These are phyloP conservation scores for Kickxella alabastrina DNA, from an alignment of 192 early-diverging fungal species.

Conservation along the genomic window DNA sequence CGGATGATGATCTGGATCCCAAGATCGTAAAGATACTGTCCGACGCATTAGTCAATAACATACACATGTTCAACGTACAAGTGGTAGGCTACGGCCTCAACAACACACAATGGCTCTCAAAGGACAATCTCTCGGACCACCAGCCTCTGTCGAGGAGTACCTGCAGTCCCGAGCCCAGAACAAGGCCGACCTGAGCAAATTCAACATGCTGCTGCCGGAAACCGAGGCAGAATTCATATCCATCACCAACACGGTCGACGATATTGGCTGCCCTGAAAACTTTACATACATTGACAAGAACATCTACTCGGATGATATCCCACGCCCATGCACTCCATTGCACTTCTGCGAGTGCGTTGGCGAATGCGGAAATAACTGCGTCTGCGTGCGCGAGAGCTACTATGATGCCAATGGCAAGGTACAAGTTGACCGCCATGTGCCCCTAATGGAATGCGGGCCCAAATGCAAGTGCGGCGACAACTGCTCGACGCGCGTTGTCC, in stretches of 20 bases:
- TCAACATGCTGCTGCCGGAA: constrained; percentile 17
- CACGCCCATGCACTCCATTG: constrained; percentile 37
- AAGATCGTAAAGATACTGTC: too few species aligned
- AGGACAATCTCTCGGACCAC: not conserved
- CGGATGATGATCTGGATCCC: too few species aligned
- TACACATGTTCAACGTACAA: too few species aligned
- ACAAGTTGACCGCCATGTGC: not conserved
- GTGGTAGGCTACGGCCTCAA: too few species aligned
- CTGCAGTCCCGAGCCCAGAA: constrained; percentile 13
- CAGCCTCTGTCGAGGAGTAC: not conserved
- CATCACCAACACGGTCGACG: constrained; percentile 40
- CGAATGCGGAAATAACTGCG: constrained; percentile 13
- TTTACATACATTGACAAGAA: constrained; percentile 41
- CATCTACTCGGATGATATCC: constrained; percentile 38
- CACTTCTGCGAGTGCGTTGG: constrained; percentile 31
- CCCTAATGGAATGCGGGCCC: constrained; percentile 42
- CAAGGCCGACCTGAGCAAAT: constrained; percentile 31
- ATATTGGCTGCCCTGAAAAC: constrained; percentile 19
- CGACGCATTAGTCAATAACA: too few species aligned
- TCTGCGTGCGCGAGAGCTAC: constrained; percentile 17
- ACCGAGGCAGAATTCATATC: constrained; percentile 23
- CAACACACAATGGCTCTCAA: not conserved
- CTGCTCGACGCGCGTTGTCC: constrained; percentile 46
- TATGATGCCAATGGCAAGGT: constrained; percentile 39
- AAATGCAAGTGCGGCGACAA: constrained; percentile 28